Conservation (phyloP, 208 protist species). For the Trypanosoma grayi region DNA sequence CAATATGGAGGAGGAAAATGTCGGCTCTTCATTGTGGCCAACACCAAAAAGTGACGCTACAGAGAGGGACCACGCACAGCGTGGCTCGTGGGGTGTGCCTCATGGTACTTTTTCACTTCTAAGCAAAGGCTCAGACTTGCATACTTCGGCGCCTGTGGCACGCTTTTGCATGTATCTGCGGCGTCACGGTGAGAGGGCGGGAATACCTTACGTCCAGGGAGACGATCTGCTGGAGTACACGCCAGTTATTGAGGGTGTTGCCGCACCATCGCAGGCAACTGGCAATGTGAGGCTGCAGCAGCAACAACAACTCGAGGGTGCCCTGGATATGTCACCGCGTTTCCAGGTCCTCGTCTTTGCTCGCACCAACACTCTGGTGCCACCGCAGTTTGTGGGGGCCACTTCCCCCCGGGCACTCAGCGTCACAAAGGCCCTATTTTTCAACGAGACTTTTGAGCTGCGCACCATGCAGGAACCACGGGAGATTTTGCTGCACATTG, state of each 20-base stretch:
- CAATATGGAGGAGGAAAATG: not conserved
- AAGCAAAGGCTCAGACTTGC: not conserved
- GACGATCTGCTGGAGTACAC: slow-evolving; percentile 51
- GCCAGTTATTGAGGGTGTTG: slow-evolving; percentile 53
- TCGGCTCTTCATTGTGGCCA: not conserved
- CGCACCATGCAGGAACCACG: slow-evolving; percentile 52
- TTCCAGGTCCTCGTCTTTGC: slow-evolving; percentile 75
- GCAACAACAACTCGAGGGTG: not conserved
- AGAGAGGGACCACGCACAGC: not conserved
- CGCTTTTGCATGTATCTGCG: slow-evolving; percentile 56
- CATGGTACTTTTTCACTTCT: not conserved
- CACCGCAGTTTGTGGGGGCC: slow-evolving; percentile 73
- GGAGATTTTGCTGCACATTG: slow-evolving; percentile 77
- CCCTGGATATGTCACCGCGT: not conserved
- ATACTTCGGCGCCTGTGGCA: not conserved
- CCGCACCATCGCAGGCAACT: not conserved
- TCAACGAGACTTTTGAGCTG: slow-evolving; percentile 87
- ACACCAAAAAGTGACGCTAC: not conserved
- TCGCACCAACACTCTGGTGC: slow-evolving; percentile 40
- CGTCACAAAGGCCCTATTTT: slow-evolving; percentile 45
- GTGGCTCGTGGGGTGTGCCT: not conserved
- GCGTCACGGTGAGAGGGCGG: slow-evolving; percentile 16
- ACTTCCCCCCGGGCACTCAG: slow-evolving; percentile 59
- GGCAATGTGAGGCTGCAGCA: not conserved
- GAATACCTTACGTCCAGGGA: slow-evolving; percentile 23